phyloP scores from a whole-genome alignment of 1,284 basidiomycete genomes.

The Sanghuangporus baumii region DNA sequence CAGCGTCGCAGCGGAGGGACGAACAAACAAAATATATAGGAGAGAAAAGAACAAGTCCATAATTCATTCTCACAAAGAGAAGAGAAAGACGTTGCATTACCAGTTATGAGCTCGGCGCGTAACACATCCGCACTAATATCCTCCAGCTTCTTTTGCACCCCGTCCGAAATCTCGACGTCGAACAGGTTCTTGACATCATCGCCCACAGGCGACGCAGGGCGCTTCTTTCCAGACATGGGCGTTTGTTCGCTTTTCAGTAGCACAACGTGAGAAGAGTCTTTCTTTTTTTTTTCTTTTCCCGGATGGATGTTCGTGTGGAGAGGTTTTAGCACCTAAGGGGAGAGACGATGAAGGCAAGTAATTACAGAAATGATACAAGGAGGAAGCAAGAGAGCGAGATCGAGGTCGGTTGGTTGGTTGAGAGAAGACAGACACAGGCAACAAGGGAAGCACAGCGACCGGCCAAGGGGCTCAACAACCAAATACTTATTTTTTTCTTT shows the following conservation, averaged over 20 bases:
- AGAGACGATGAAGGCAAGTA: not conserved
- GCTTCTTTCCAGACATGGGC: constrained; percentile 50
- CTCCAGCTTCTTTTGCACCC: constrained; percentile 60
- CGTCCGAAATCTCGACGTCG: constrained; percentile 60
- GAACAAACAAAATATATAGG: not conserved
- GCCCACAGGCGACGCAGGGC: constrained; percentile 60
- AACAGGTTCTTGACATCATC: constrained; percentile 65
- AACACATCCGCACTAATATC: constrained; percentile 58
- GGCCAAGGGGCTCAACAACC: not conserved
- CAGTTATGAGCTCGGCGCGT: constrained; percentile 62
- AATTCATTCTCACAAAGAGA: not conserved
- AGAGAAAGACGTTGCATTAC: constrained; percentile 36
- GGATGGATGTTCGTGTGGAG: not conserved
- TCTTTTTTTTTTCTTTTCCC: too few species aligned
- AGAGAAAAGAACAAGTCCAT: not conserved
- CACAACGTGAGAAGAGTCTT: not conserved
- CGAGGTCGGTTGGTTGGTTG: not conserved
- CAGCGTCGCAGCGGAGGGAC: not conserved
- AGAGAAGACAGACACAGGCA: not conserved
- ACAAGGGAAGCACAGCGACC: not conserved
- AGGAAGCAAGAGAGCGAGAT: not conserved
- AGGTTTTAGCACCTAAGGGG: not conserved
- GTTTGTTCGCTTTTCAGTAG: not conserved
- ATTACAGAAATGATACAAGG: not conserved
- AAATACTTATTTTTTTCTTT: not conserved